Evolutionary conservation across 2,329 filamentous ascomycete species (phyloP).

Genomic region (Moelleriella libera): DNA sequence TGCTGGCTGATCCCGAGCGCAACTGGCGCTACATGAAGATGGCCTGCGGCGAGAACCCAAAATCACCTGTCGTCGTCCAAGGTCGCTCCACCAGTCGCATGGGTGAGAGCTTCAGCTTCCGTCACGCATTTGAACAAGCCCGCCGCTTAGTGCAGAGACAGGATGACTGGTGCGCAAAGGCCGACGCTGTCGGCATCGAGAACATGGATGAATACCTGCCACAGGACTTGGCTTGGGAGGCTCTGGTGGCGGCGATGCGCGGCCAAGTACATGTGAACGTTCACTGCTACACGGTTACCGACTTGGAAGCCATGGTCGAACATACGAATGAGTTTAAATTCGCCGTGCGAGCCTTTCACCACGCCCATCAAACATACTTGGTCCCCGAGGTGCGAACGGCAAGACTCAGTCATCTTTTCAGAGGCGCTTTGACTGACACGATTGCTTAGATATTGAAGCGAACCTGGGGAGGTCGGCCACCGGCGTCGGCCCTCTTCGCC

Average conservation of each 20-base stretch:
- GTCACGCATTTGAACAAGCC: constrained; percentile 53
- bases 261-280: constrained; percentile 57
- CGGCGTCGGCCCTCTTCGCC: constrained; percentile 51
- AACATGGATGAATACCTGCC: constrained; percentile 44
- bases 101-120: constrained; percentile 56
- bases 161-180: constrained; percentile 53
- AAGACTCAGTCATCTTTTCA: not conserved
- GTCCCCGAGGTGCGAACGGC: constrained; percentile 40
- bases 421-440: not conserved
- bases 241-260: constrained; percentile 45
- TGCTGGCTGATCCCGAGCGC: constrained; percentile 51
- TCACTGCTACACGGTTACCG: constrained; percentile 57
- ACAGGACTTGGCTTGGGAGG: constrained; percentile 48
- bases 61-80: constrained; percentile 41
- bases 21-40: constrained; percentile 64
- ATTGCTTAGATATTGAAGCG: constrained; percentile 34
- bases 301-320: constrained; percentile 54
- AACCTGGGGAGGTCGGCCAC: constrained; percentile 36
- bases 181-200: constrained; percentile 32
- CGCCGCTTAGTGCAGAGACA: constrained; percentile 40
- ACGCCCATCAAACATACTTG: constrained; percentile 52
- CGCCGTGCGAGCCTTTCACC: constrained; percentile 51
- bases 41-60: constrained; percentile 61
- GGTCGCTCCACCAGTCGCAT: constrained; percentile 45
- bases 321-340: constrained; percentile 63